phyloP scores from a whole-genome alignment of 2,329 filamentous ascomycete genomes.

The Colletotrichum sp. region DNA sequence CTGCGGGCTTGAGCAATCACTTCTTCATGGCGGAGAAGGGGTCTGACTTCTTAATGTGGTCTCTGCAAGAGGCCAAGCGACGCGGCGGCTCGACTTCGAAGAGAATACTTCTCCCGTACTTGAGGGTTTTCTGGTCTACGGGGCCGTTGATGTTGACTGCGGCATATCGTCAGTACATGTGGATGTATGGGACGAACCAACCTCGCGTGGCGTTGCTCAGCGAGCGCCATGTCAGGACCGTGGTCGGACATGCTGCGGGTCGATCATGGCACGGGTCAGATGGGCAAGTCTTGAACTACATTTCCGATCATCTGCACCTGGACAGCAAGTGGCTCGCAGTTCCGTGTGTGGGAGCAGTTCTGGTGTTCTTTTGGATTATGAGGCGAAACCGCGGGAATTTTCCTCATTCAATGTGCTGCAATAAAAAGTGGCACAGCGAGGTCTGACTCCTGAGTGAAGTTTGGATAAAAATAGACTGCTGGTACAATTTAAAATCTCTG shows the following conservation, averaged over 20 bases:
- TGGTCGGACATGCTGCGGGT: slow-evolving; percentile 25
- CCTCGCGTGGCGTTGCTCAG: slow-evolving; percentile 16
- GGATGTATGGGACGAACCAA: slow-evolving; percentile 1
- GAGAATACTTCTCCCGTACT: slow-evolving; percentile 25
- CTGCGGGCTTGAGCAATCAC: slow-evolving; percentile 26
- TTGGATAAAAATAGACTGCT: not conserved
- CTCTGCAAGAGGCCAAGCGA: slow-evolving; percentile 26
- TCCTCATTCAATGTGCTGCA: not conserved
- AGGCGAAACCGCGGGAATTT: not conserved
- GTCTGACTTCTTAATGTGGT: slow-evolving; percentile 24
- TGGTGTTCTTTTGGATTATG: not conserved
- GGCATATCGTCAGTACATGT: slow-evolving; percentile 22
- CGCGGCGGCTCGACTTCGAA: slow-evolving; percentile 16
- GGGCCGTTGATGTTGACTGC: slow-evolving; percentile 28
- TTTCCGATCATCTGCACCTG: slow-evolving; percentile 18
- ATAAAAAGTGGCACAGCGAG: not conserved
- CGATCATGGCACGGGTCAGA: slow-evolving; percentile 29
- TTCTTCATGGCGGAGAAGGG: slow-evolving; percentile 27
- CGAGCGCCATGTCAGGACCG: slow-evolving; percentile 3
- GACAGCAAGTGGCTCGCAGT: not conserved
- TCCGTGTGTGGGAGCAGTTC: not conserved
- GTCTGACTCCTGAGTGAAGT: not conserved
- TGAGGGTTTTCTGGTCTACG: slow-evolving; percentile 29
- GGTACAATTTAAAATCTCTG: not conserved
- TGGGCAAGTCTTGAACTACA: slow-evolving; percentile 24